Evolutionary conservation across 345 rosid genomes (phyloP).

Genomic region (Ailanthus altissimus): DNA sequence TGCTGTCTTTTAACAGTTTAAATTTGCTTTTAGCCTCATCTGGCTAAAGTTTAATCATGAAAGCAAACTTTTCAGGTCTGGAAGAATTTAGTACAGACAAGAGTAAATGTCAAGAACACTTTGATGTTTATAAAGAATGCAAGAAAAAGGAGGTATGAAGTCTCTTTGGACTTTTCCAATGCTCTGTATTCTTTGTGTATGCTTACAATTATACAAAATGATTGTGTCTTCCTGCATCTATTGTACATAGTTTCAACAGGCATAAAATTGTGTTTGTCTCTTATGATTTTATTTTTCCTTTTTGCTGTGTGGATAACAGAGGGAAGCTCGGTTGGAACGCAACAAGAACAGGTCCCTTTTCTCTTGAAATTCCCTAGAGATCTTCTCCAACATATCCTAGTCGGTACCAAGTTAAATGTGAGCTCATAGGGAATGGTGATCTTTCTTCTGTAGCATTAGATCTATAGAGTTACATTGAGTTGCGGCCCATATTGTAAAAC

Average conservation of each 20-base stretch:
- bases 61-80: slow-evolving; percentile 56
- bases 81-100: slow-evolving; percentile 82
- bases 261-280: neutral
- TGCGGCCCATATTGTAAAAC: neutral
- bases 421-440: slow-evolving; percentile 7
- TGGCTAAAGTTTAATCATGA: slow-evolving; percentile 1
- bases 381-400: neutral
- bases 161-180: neutral
- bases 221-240: neutral
- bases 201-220: neutral
- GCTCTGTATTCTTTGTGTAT: neutral
- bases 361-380: slow-evolving; percentile 49
- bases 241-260: neutral
- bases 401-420: neutral
- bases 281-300: slow-evolving; percentile 11
- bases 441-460: neutral
- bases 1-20: neutral
- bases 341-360: slow-evolving; percentile 74
- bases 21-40: neutral
- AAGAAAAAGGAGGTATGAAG: slow-evolving; percentile 85
- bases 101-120: slow-evolving; percentile 92
- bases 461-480: neutral
- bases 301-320: slow-evolving; percentile 39
- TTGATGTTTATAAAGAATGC: slow-evolving; percentile 94
- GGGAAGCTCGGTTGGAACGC: slow-evolving; percentile 95